Percentiles rank a stretch among this genome's conserved stretches.
Conservation (phyloP, 768 basidiomycete species). For the Trametes meyenii region DNA sequence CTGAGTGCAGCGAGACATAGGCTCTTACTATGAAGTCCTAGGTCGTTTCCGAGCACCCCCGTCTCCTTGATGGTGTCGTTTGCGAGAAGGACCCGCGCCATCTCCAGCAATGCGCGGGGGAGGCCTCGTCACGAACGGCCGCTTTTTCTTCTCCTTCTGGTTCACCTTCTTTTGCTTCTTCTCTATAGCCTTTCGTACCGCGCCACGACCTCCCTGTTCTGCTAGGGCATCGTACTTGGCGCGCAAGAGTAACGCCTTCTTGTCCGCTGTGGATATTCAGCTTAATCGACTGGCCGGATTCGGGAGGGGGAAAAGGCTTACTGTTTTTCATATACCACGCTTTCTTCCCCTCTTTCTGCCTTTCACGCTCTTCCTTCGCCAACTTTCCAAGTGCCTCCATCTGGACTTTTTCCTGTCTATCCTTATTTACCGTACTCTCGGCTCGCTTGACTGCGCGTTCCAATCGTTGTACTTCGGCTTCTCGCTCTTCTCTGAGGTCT, state of each 20-base stretch:
- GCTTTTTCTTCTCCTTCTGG: conserved; percentile 86
- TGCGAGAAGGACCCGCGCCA: conserved; percentile 5
- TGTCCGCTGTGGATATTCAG: conserved; percentile 56
- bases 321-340: conserved; percentile 86
- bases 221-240: conserved; percentile 83
- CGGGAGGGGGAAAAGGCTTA: conserved; percentile 32
- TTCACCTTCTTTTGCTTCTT: conserved; percentile 86
- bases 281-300: neutral
- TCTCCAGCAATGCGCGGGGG: conserved; percentile 5
- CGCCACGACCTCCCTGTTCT: conserved; percentile 71
- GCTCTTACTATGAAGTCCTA: neutral
- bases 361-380: conserved; percentile 59
- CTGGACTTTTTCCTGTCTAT: conserved; percentile 71
- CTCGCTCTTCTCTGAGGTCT: conserved; percentile 59
- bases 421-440: conserved; percentile 77
- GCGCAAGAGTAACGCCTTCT: conserved; percentile 70
- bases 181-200: conserved; percentile 86
- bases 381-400: conserved; percentile 57
- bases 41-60: conserved; percentile 15
- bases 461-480: conserved; percentile 67
- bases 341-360: conserved; percentile 74
- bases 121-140: conserved; percentile 55
- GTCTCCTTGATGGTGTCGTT: conserved; percentile 15
- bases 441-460: conserved; percentile 75
- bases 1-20: neutral